Evolutionary conservation across 352 stramenopile species (phyloP).

Genomic region (Pythium guiyangense): DNA sequence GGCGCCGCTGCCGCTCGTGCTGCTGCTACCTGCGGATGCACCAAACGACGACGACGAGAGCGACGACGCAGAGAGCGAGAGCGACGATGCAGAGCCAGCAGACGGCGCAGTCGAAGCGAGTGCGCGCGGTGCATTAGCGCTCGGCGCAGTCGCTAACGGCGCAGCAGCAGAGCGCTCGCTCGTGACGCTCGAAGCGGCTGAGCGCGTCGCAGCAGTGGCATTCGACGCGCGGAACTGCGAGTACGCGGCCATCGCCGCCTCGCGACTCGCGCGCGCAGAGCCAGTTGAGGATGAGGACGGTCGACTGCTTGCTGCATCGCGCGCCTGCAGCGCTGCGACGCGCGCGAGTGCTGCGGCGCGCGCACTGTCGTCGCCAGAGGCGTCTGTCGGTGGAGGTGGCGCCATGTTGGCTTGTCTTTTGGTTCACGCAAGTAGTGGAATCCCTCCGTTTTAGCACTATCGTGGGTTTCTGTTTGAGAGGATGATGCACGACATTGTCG

Average conservation of each 20-base stretch:
- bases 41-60: conserved; percentile 3
- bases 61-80: conserved; percentile 1
- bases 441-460: too few species aligned
- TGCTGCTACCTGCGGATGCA: background rate
- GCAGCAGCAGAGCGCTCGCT: background rate
- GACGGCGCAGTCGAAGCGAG: background rate
- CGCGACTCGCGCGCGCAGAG: conserved; percentile 1
- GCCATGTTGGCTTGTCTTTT: background rate
- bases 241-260: conserved; percentile 11
- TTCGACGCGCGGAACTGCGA: conserved; percentile 11
- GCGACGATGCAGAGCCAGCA: background rate
- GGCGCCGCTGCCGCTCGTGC: background rate
- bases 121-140: too few species aligned
- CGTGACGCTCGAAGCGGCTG: conserved; percentile 6
- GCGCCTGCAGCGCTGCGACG: background rate
- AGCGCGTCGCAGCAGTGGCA: conserved; percentile 6
- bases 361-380: background rate
- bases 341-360: background rate
- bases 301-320: background rate
- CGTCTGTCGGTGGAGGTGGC: background rate
- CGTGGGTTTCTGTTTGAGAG: too few species aligned
- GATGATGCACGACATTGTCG: too few species aligned
- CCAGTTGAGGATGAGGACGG: background rate
- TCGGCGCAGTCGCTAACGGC: background rate
- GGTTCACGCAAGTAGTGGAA: too few species aligned